These are phyloP conservation scores for Sisymbrium altissimum DNA, from an alignment of 345 rosid genomes.

Conservation along the genomic window DNA sequence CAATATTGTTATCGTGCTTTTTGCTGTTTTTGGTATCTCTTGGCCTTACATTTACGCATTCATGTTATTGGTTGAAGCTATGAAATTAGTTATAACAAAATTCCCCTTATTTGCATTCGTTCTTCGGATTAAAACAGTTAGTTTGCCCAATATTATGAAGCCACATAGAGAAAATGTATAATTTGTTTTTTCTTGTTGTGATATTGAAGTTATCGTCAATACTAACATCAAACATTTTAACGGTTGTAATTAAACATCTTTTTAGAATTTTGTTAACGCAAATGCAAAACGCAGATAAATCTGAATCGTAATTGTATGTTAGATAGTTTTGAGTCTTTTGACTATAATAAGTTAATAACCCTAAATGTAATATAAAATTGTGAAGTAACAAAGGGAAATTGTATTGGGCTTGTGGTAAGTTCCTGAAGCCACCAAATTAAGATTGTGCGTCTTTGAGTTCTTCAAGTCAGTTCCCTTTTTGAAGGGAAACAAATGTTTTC, in stretches of 20 bases:
- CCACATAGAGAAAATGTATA: not conserved
- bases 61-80: slow-evolving; percentile 24
- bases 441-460: not conserved
- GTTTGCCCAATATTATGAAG: not conserved
- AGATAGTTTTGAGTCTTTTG: too few relatives aligned
- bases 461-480: not conserved
- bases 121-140: not conserved
- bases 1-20: slow-evolving; percentile 7
- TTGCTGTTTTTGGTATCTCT: slow-evolving; percentile 29
- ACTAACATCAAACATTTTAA: not conserved
- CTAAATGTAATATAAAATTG: too few relatives aligned
- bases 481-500: not conserved
- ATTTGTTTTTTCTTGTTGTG: not conserved
- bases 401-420: too few relatives aligned
- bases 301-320: too few relatives aligned
- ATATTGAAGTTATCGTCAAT: not conserved
- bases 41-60: slow-evolving; percentile 37
- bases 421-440: too few relatives aligned
- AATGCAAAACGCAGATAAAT: too few relatives aligned
- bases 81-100: not conserved
- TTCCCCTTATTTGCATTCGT: not conserved
- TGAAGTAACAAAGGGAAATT: too few relatives aligned
- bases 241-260: not conserved
- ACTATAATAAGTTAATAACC: too few relatives aligned
- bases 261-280: too few relatives aligned